These are phyloP conservation scores for Bruguiera parviflora DNA, from an alignment of 345 rosid genomes.

Conservation along the genomic window DNA sequence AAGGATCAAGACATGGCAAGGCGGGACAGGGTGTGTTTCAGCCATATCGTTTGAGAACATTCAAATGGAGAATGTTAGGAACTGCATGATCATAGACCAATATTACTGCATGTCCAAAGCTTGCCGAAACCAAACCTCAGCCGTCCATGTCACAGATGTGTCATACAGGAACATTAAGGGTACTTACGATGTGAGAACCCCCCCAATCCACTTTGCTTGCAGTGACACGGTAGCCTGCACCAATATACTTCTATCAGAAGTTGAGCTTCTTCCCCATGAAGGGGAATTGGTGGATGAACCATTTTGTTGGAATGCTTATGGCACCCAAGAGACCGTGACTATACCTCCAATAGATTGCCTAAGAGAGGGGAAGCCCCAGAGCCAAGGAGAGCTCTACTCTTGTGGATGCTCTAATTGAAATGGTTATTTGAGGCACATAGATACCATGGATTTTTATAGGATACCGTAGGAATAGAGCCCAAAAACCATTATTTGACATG, in stretches of 20 bases:
- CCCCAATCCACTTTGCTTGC: slow-evolving; percentile 93
- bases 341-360: slow-evolving; percentile 83
- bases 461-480: slow-evolving; percentile 5
- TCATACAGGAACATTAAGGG: slow-evolving; percentile 79
- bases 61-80: slow-evolving; percentile 85
- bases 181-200: slow-evolving; percentile 70
- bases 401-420: slow-evolving; percentile 34
- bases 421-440: background rate
- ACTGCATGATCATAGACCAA: slow-evolving; percentile 89
- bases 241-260: slow-evolving; percentile 81
- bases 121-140: slow-evolving; percentile 78
- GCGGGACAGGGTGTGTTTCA: slow-evolving; percentile 73
- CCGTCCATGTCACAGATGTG: slow-evolving; percentile 63
- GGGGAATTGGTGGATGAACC: slow-evolving; percentile 91
- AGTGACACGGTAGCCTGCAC: slow-evolving; percentile 93
- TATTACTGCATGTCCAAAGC: slow-evolving; percentile 69
- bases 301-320: slow-evolving; percentile 97
- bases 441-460: background rate
- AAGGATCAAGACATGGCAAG: slow-evolving; percentile 96
- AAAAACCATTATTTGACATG: slow-evolving; percentile 10
- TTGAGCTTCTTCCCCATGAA: slow-evolving; percentile 82
- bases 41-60: slow-evolving; percentile 72
- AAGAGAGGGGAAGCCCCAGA: slow-evolving; percentile 67
- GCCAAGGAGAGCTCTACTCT: slow-evolving; percentile 28
- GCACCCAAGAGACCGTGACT: slow-evolving; percentile 69